Evolutionary conservation across 2,329 filamentous ascomycete species (phyloP).

Genomic region (Aspergillus clavatus): DNA sequence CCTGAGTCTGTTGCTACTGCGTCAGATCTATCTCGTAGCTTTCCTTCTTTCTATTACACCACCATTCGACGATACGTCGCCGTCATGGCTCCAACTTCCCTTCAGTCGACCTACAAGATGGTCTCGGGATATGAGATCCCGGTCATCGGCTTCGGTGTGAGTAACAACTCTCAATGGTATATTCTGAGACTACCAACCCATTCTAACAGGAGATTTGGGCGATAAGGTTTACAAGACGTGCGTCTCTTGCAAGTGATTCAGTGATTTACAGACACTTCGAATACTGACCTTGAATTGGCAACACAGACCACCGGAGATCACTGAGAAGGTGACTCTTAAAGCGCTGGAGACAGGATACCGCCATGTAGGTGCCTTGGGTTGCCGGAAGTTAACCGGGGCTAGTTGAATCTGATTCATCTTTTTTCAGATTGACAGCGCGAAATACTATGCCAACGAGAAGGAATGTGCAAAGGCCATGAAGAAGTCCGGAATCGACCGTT

Average conservation of each 20-base stretch:
- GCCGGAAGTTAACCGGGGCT: background rate
- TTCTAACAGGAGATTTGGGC: background rate
- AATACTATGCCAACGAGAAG: constrained; percentile 55
- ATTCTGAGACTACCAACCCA: background rate
- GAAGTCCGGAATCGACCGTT: constrained; percentile 49
- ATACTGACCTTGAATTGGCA: background rate
- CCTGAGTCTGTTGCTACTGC: background rate
- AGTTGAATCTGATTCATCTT: background rate
- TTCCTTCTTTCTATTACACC: background rate
- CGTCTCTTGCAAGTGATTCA: constrained; percentile 2
- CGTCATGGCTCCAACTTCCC: constrained; percentile 23
- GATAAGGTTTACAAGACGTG: constrained; percentile 40
- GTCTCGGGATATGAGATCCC: constrained; percentile 39
- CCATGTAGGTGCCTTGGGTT: constrained; percentile 42
- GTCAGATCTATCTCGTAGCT: background rate
- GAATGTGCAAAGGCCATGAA: constrained; percentile 51
- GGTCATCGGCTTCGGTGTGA: constrained; percentile 40
- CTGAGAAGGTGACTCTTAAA: constrained; percentile 55
- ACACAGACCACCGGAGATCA: constrained; percentile 50
- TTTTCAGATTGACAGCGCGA: constrained; percentile 53
- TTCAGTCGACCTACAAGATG: constrained; percentile 37
- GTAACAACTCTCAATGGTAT: constrained; percentile 7
- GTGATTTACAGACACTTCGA: background rate
- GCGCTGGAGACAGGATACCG: constrained; percentile 54
- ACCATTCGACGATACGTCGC: background rate